phyloP scores from a whole-genome alignment of 306 rosid species.

The Ochetophila trinervis region DNA sequence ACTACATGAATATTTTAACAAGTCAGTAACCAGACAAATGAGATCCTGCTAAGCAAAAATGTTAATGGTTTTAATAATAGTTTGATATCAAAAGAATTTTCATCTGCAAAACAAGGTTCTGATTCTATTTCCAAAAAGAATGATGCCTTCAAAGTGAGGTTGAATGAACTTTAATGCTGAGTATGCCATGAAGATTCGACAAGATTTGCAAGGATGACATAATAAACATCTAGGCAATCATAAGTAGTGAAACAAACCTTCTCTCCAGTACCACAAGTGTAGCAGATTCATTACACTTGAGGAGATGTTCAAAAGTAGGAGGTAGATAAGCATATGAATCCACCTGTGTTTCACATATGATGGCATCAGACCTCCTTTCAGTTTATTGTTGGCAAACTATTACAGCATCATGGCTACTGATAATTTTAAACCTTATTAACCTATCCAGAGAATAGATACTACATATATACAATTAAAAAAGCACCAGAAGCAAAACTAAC shows the following conservation, averaged over 20 bases:
- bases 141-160: background rate
- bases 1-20: slow-evolving; percentile 4
- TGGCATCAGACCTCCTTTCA: slow-evolving; percentile 15
- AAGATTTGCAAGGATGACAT: background rate
- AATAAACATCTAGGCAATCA: slow-evolving; percentile 17
- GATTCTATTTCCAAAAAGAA: slow-evolving; percentile 16
- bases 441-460: background rate
- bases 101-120: slow-evolving; percentile 15
- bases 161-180: slow-evolving; percentile 17
- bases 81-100: slow-evolving; percentile 19
- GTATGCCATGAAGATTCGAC: slow-evolving; percentile 18
- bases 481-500: background rate
- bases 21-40: slow-evolving; percentile 3
- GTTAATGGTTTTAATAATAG: slow-evolving; percentile 1
- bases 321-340: slow-evolving; percentile 88
- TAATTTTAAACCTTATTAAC: background rate
- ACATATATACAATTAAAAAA: background rate
- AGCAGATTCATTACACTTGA: slow-evolving; percentile 57
- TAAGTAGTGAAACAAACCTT: slow-evolving; percentile 49
- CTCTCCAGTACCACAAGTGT: slow-evolving; percentile 75
- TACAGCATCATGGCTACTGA: background rate
- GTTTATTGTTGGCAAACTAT: background rate
- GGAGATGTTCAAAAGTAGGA: slow-evolving; percentile 61
- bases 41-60: background rate
- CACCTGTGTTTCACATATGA: slow-evolving; percentile 49